Conservation (phyloP, 1,284 basidiomycete genomes). For the Moesziomyces globuligerus region DNA sequence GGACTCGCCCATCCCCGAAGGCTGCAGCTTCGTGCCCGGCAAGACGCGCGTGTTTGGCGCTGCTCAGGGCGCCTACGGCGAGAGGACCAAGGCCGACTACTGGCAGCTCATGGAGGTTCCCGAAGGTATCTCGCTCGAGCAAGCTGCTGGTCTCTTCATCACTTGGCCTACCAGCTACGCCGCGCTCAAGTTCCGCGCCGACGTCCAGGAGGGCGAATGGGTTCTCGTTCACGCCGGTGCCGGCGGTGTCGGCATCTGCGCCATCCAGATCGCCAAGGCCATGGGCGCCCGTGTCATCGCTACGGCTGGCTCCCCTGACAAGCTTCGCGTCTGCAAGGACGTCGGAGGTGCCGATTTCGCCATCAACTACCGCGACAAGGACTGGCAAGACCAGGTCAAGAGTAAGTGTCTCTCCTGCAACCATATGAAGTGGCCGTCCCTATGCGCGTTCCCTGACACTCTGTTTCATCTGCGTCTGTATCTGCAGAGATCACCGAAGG, state of each 20-base stretch:
- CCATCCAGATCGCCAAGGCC: slow-evolving; percentile 63
- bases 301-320: slow-evolving; percentile 57
- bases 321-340: slow-evolving; percentile 55
- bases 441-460: not conserved
- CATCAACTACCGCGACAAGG: slow-evolving; percentile 60
- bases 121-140: slow-evolving; percentile 74
- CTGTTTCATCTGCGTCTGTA: not conserved
- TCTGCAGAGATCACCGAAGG: slow-evolving; percentile 51
- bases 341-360: slow-evolving; percentile 58
- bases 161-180: slow-evolving; percentile 64
- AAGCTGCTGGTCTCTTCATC: slow-evolving; percentile 71
- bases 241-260: slow-evolving; percentile 84
- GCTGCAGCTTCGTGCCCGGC: slow-evolving; percentile 82
- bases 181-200: slow-evolving; percentile 53
- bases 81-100: slow-evolving; percentile 68
- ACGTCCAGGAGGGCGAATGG: slow-evolving; percentile 55
- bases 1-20: slow-evolving; percentile 81
- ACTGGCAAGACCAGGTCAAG: slow-evolving; percentile 62
- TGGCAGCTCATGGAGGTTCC: slow-evolving; percentile 75
- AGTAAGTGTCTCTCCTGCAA: slow-evolving; percentile 14
- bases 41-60: slow-evolving; percentile 88
- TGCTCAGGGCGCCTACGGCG: slow-evolving; percentile 82
- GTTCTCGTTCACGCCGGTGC: slow-evolving; percentile 63
- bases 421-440: not conserved
- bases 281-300: slow-evolving; percentile 63